Percentiles rank a stretch among this genome's conserved stretches.
phyloP scores from a whole-genome alignment of 2,329 filamentous ascomycete species.

The Fusarium albosuccineum region DNA sequence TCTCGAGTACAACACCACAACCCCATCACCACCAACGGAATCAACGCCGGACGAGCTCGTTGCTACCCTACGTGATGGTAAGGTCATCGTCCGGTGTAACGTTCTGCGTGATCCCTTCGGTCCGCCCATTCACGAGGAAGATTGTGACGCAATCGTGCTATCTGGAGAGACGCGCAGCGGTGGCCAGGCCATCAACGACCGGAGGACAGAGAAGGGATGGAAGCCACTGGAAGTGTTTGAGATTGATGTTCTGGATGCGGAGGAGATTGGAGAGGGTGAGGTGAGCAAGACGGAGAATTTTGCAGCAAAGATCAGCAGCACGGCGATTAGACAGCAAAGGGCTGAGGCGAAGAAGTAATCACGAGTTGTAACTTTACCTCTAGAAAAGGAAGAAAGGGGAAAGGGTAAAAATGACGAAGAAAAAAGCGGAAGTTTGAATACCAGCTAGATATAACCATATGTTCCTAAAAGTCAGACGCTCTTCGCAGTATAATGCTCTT shows the following conservation, averaged over 20 bases:
- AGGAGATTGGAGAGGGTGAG: constrained; percentile 50
- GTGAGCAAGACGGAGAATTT: constrained; percentile 70
- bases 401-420: too few relatives aligned
- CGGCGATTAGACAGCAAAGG: constrained; percentile 75
- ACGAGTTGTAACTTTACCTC: constrained; percentile 1
- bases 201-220: constrained; percentile 82
- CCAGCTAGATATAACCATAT: too few relatives aligned
- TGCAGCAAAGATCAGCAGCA: constrained; percentile 90
- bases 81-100: constrained; percentile 80
- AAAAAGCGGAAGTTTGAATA: too few relatives aligned
- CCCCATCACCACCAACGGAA: constrained; percentile 22
- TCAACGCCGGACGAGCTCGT: constrained; percentile 47
- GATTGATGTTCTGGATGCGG: constrained; percentile 85
- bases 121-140: constrained; percentile 86
- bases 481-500: too few relatives aligned
- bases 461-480: too few relatives aligned
- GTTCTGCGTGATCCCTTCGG: constrained; percentile 91
- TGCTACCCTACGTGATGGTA: constrained; percentile 69
- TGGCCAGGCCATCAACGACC: constrained; percentile 88
- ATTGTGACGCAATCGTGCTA: constrained; percentile 84
- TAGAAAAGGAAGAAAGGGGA: not conserved
- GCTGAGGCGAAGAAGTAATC: constrained; percentile 49
- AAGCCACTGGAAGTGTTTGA: constrained; percentile 82
- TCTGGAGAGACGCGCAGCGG: constrained; percentile 90
- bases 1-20: constrained; percentile 58